Percentiles rank a stretch among this genome's conserved stretches.
phyloP scores from a whole-genome alignment of 2,329 filamentous ascomycete genomes.

The Aspergillus proliferans region DNA sequence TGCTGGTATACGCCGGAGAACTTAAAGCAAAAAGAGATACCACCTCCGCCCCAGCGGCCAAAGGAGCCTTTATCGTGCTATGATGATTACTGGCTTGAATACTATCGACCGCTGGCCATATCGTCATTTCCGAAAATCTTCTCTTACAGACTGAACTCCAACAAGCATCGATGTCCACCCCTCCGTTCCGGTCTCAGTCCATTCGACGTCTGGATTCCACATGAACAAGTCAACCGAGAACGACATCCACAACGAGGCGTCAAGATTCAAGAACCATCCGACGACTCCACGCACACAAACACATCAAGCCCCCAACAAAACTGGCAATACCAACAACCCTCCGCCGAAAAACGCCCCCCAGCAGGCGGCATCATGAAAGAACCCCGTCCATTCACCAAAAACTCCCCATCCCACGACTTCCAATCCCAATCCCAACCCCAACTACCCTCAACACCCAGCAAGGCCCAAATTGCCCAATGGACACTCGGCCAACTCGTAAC shows the following conservation, averaged over 20 bases:
- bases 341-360: conserved; percentile 27
- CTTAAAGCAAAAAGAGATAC: conserved; percentile 58
- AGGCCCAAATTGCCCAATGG: conserved; percentile 71
- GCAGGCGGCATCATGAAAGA: conserved; percentile 55
- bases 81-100: conserved; percentile 97
- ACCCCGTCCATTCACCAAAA: conserved; percentile 19
- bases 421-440: conserved; percentile 18
- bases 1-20: conserved; percentile 76
- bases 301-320: conserved; percentile 27
- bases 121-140: conserved; percentile 92
- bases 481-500: conserved; percentile 80
- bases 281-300: conserved; percentile 36
- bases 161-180: conserved; percentile 68
- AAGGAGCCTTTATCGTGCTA: conserved; percentile 48
- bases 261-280: conserved; percentile 58
- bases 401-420: conserved; percentile 8
- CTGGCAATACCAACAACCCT: conserved; percentile 29
- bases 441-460: conserved; percentile 62
- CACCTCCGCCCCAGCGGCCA: conserved; percentile 35
- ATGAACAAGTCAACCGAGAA: conserved; percentile 53
- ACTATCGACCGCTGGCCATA: conserved; percentile 80
- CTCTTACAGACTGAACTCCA: conserved; percentile 85
- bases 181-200: conserved; percentile 69
- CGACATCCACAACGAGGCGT: conserved; percentile 51
- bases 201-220: conserved; percentile 67